A percentile compares a stretch with the other conserved stretches of the same genome.
Evolutionary conservation across 2,329 filamentous ascomycete genomes (phyloP).

Genomic region (Diaporthe sp.): DNA sequence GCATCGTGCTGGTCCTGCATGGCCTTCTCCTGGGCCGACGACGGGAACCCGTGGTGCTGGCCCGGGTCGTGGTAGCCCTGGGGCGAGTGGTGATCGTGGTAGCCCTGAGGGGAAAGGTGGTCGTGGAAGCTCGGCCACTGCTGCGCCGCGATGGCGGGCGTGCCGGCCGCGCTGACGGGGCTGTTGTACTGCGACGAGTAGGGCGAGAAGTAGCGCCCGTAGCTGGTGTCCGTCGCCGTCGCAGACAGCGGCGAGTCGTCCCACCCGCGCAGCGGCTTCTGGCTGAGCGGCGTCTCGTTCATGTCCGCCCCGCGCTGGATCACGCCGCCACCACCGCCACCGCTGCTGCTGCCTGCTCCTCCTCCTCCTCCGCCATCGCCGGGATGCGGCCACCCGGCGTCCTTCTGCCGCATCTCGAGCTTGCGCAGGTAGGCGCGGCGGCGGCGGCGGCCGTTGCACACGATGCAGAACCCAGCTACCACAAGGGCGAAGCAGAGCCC

Average conservation of each 20-base stretch:
- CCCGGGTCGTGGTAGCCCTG: slow-evolving; percentile 43
- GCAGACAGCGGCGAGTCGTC: slow-evolving; percentile 66
- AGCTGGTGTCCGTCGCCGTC: slow-evolving; percentile 47
- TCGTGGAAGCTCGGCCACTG: slow-evolving; percentile 53
- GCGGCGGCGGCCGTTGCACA: slow-evolving; percentile 70
- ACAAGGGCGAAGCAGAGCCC: slow-evolving; percentile 63
- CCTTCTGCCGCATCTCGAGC: slow-evolving; percentile 57
- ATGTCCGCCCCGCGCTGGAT: slow-evolving; percentile 54
- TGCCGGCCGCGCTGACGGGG: slow-evolving; percentile 63
- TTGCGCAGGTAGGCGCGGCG: slow-evolving; percentile 65
- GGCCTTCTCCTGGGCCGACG: slow-evolving; percentile 44
- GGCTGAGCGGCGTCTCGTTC: slow-evolving; percentile 68
- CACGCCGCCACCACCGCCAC: slow-evolving; percentile 36
- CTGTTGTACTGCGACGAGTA: slow-evolving; percentile 73
- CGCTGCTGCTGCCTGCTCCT: neutral
- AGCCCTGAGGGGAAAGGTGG: slow-evolving; percentile 30
- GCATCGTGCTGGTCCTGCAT: slow-evolving; percentile 39
- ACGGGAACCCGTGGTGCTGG: slow-evolving; percentile 48
- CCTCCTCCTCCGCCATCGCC: slow-evolving; percentile 43
- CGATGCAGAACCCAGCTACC: slow-evolving; percentile 64
- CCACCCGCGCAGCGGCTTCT: slow-evolving; percentile 67
- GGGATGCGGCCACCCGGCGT: slow-evolving; percentile 59
- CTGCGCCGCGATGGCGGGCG: slow-evolving; percentile 44
- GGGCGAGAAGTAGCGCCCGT: slow-evolving; percentile 68
- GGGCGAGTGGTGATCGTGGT: slow-evolving; percentile 34